These are phyloP conservation scores for Kazachstania viticola DNA, from an alignment of 805 yeast species.

Conservation along the genomic window DNA sequence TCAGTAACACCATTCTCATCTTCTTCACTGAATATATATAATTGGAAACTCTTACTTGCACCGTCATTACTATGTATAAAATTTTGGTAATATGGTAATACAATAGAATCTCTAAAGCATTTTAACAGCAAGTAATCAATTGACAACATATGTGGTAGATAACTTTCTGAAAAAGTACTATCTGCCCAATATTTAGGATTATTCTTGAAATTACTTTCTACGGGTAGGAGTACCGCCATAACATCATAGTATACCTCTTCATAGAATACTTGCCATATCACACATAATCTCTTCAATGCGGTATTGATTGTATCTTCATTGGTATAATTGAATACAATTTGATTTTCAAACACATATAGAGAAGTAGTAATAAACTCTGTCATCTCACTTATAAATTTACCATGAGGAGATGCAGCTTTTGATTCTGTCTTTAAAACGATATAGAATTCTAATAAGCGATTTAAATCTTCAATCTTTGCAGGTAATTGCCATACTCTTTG, in stretches of 20 bases:
- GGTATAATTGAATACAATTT: slow-evolving; percentile 24
- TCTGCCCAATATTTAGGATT: slow-evolving; percentile 24
- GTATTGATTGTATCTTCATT: slow-evolving; percentile 27
- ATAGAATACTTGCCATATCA: slow-evolving; percentile 48
- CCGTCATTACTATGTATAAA: slow-evolving; percentile 26
- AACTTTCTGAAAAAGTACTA: slow-evolving; percentile 5
- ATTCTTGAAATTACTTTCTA: slow-evolving; percentile 25
- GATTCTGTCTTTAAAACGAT: slow-evolving; percentile 19
- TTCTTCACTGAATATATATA: slow-evolving; percentile 25
- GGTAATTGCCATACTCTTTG: slow-evolving; percentile 24
- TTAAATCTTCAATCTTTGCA: slow-evolving; percentile 23
- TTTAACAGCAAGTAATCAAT: slow-evolving; percentile 32
- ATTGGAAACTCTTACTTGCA: slow-evolving; percentile 23
- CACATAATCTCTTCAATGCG: slow-evolving; percentile 27
- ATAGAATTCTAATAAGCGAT: slow-evolving; percentile 19
- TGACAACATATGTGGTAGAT: slow-evolving; percentile 12
- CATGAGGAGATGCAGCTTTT: slow-evolving; percentile 15
- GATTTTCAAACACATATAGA: slow-evolving; percentile 30
- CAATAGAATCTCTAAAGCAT: slow-evolving; percentile 42
- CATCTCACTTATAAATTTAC: slow-evolving; percentile 17
- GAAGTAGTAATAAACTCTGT: slow-evolving; percentile 25
- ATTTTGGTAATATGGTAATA: slow-evolving; percentile 41
- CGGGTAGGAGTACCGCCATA: slow-evolving; percentile 50
- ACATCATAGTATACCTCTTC: slow-evolving; percentile 45
- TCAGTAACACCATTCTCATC: slow-evolving; percentile 33